Conservation (phyloP, 441 rosid species). For the Syzygium malaccense region DNA sequence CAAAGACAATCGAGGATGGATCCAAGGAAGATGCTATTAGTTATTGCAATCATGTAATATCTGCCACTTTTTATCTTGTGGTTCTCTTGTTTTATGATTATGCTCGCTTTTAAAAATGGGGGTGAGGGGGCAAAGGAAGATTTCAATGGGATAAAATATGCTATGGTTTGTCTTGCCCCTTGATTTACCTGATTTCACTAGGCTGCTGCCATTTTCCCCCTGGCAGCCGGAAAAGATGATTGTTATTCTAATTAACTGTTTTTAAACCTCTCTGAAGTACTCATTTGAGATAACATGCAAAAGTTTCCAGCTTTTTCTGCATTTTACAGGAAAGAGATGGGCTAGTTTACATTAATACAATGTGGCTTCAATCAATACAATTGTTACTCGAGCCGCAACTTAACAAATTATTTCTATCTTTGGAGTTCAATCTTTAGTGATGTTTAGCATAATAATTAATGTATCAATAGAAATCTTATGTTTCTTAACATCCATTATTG, state of each 20-base stretch:
- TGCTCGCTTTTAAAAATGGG: neutral
- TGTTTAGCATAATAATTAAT: neutral
- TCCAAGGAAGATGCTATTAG: constrained; percentile 77
- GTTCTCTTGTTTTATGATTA: neutral
- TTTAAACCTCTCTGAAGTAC: neutral
- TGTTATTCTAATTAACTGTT: neutral
- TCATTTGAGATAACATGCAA: neutral
- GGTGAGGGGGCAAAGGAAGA: neutral
- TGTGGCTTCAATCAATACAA: neutral
- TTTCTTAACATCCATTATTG: neutral
- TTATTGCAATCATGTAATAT: constrained; percentile 86
- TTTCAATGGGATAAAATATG: neutral
- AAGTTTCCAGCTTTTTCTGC: neutral
- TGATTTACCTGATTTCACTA: neutral
- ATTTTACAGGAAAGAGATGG: neutral
- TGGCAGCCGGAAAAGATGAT: neutral
- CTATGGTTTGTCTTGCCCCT: neutral
- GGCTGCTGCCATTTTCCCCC: neutral
- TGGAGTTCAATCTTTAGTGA: neutral
- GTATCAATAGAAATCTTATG: neutral
- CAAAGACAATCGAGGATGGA: constrained; percentile 77
- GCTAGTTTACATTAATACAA: neutral
- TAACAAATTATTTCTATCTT: neutral
- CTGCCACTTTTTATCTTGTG: neutral
- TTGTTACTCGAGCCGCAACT: neutral